Evolutionary conservation across 2,329 filamentous ascomycete species (phyloP), one percentile per base, ranked within the genome.

Genomic region (Nemania diffusa): DNA sequence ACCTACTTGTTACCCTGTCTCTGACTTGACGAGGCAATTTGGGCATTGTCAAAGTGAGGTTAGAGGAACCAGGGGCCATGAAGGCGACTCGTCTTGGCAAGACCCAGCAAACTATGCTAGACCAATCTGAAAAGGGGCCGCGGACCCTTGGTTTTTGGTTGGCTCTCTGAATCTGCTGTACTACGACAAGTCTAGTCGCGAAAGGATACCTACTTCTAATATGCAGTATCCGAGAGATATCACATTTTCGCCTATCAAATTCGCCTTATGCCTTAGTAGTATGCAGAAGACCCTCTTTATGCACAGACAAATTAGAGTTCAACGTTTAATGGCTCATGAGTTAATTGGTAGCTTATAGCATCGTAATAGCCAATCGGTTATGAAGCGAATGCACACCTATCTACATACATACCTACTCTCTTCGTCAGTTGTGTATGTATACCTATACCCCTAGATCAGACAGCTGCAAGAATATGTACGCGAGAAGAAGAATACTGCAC

Each of bases 81-180:
- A 20, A 51, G 53, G 27, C 52, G 27, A 57, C 55, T 32, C 50
- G 50, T 24, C 32, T 56, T 46, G 32, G 42, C 51, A 53, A 20
- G 56, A 27, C 37, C 62, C 55, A 48, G 27, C 24, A 22, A 48
- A 48, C 55, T 50, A 55, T 9, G 20, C n/a, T 20, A 48, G 50
- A 29, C 34, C 63, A 56, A 64, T 60, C 55, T 65, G 37, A 52
- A 69, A 67, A 64, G 67, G 64, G 64, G 65, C 24, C 37, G 48
- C 29, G 11, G 32, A 62, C 53, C 67, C 64, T 40, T 64, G 57
- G n/a, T 24, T 40, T 40, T 26, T 62, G 27, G 42, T 62, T 62
- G 15, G 57, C 40, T 57, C 13, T 40, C 56, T 57, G 51, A 57
- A 57, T 52, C 17, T 42, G 60, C 55, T n/a, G 37, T 61, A 62